Evolutionary conservation across 1,139 yeast genomes (phyloP).

Genomic region (Yamadazyma triangularis): DNA sequence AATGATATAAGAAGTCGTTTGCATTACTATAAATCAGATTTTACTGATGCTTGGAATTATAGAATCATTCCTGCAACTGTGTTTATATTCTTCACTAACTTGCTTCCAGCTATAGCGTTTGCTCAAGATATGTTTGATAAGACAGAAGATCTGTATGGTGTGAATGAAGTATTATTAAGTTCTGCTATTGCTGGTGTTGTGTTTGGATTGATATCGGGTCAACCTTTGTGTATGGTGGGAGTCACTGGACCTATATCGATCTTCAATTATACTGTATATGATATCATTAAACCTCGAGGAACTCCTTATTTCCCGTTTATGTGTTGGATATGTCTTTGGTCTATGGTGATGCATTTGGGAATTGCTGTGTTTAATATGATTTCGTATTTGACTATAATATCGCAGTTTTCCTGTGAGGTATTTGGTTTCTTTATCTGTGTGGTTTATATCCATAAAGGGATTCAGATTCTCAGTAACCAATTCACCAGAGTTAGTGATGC

Average conservation of each 20-base stretch:
- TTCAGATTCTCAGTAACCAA: slow-evolving; percentile 73
- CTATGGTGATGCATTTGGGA: slow-evolving; percentile 73
- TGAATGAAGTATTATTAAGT: slow-evolving; percentile 80
- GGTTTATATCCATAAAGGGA: slow-evolving; percentile 88
- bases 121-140: slow-evolving; percentile 96
- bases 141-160: slow-evolving; percentile 82
- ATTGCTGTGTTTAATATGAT: slow-evolving; percentile 72
- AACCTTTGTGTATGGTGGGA: slow-evolving; percentile 94
- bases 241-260: slow-evolving; percentile 94
- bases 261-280: slow-evolving; percentile 87
- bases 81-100: slow-evolving; percentile 81
- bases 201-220: slow-evolving; percentile 83
- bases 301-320: slow-evolving; percentile 84
- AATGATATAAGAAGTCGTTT: slow-evolving; percentile 51
- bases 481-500: slow-evolving; percentile 44
- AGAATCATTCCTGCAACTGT: slow-evolving; percentile 84
- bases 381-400: slow-evolving; percentile 65
- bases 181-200: slow-evolving; percentile 87
- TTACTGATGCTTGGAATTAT: slow-evolving; percentile 79
- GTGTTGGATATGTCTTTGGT: slow-evolving; percentile 96
- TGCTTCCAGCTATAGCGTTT: slow-evolving; percentile 92
- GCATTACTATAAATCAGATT: slow-evolving; percentile 73
- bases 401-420: slow-evolving; percentile 84
- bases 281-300: slow-evolving; percentile 60
- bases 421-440: slow-evolving; percentile 90